Conservation (phyloP, 2,329 filamentous ascomycete species). For the Arthroderma sp. region DNA sequence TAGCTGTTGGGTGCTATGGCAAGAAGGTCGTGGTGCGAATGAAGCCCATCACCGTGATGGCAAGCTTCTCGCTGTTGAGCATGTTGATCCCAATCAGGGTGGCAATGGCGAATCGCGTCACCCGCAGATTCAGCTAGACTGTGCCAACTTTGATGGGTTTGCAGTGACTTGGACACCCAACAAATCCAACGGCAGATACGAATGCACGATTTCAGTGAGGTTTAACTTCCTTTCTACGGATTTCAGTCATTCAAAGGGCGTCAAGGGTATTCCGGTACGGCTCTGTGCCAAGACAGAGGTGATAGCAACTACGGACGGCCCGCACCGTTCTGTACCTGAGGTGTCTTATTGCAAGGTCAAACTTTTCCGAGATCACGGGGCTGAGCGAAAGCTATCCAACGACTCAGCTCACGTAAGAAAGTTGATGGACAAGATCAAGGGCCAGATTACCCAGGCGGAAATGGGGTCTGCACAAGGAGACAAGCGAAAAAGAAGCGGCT, state of each 20-base stretch:
- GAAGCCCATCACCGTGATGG: conserved; percentile 90
- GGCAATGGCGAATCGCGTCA: conserved; percentile 45
- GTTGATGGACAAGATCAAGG: conserved; percentile 88
- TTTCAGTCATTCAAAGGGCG: conserved; percentile 96
- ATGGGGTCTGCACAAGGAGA: conserved; percentile 43
- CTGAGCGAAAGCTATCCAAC: conserved; percentile 87
- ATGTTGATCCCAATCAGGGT: conserved; percentile 52
- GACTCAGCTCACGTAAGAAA: conserved; percentile 93
- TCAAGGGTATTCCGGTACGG: conserved; percentile 91
- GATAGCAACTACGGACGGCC: conserved; percentile 8
- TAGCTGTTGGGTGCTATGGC: conserved; percentile 84
- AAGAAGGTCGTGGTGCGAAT: conserved; percentile 87
- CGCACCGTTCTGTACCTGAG: conserved; percentile 4
- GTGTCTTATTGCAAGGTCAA: conserved; percentile 95
- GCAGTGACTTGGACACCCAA: conserved; percentile 78
- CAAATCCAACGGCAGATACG: conserved; percentile 46
- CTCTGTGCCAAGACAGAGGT: conserved; percentile 81
- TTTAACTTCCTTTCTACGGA: conserved; percentile 99
- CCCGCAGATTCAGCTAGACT: conserved; percentile 60
- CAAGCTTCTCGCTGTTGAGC: conserved; percentile 83
- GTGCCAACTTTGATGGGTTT: conserved; percentile 83
- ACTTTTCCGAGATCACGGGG: conserved; percentile 89
- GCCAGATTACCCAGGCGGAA: conserved; percentile 70
- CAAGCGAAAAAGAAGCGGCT: conserved; percentile 47
- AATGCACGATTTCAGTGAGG: conserved; percentile 78